These are phyloP conservation scores for Xylogone sp. DNA, from an alignment of 2,329 filamentous ascomycete species.

Conservation along the genomic window DNA sequence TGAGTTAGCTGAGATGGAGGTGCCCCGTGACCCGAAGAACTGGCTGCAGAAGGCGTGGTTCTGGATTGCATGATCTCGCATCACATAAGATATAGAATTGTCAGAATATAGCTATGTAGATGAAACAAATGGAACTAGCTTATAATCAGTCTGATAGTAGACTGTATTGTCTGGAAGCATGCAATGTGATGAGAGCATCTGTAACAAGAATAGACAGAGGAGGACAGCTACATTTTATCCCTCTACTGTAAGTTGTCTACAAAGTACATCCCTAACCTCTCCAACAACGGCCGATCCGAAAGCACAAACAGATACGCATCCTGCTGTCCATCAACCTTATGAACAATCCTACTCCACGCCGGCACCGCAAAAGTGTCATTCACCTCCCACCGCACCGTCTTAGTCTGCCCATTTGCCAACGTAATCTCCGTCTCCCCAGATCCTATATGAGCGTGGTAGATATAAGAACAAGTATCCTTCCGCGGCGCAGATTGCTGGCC, in stretches of 20 bases:
- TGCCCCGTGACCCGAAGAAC: constrained; percentile 46
- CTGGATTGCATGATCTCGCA: constrained; percentile 43
- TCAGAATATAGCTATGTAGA: too few relatives aligned
- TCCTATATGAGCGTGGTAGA: constrained; percentile 38
- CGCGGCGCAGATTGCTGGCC: constrained; percentile 24
- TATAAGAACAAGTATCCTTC: constrained; percentile 35
- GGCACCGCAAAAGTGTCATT: constrained; percentile 41
- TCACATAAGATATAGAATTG: neutral
- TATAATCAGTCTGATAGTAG: too few relatives aligned
- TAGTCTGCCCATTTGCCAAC: constrained; percentile 13
- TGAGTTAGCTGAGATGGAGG: constrained; percentile 39
- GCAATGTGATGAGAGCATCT: too few relatives aligned
- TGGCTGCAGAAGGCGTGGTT: constrained; percentile 50
- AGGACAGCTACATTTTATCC: too few relatives aligned
- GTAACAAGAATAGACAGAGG: too few relatives aligned
- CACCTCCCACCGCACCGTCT: constrained; percentile 29
- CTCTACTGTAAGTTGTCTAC: too few relatives aligned
- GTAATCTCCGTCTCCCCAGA: constrained; percentile 28
- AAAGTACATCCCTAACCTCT: constrained; percentile 26
- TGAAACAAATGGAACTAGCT: too few relatives aligned
- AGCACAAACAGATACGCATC: constrained; percentile 37
- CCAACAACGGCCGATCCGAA: constrained; percentile 38
- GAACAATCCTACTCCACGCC: constrained; percentile 35
- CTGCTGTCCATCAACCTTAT: constrained; percentile 27
- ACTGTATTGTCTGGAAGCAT: too few relatives aligned